Percentiles rank a stretch among this genome's conserved stretches.
phyloP scores from a whole-genome alignment of 2,329 filamentous ascomycete genomes.

The Aureobasidium subglaciale region DNA sequence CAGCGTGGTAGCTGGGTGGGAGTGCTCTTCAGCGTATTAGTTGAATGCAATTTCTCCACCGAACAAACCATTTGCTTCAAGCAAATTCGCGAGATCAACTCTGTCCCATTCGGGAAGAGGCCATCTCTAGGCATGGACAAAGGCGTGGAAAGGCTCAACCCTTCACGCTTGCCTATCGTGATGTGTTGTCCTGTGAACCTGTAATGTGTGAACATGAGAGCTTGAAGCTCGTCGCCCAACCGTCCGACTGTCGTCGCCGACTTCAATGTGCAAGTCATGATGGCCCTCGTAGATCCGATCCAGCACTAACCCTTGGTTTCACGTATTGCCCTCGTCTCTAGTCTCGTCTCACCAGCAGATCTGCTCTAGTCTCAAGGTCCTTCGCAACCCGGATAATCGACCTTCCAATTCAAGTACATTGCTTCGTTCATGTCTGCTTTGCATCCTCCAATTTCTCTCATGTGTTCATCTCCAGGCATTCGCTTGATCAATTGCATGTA shows the following conservation, averaged over 20 bases:
- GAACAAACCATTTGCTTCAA: slow-evolving; percentile 12
- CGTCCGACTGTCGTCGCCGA: background rate
- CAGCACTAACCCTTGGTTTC: too few relatives aligned
- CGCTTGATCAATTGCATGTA: too few relatives aligned
- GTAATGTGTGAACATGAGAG: background rate
- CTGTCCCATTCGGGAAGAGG: slow-evolving; percentile 5
- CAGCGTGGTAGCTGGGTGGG: slow-evolving; percentile 14
- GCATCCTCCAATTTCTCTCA: too few relatives aligned
- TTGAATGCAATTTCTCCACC: slow-evolving; percentile 15
- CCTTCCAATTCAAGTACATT: too few relatives aligned
- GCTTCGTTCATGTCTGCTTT: too few relatives aligned
- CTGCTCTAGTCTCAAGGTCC: too few relatives aligned
- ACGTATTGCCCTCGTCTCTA: background rate
- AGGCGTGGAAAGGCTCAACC: slow-evolving; percentile 10
- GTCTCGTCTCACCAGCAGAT: background rate
- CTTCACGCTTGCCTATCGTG: slow-evolving; percentile 6
- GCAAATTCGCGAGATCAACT: slow-evolving; percentile 13
- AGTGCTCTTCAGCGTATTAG: slow-evolving; percentile 14
- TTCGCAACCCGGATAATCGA: too few relatives aligned
- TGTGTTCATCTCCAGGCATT: too few relatives aligned
- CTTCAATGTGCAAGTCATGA: background rate
- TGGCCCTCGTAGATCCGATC: background rate
- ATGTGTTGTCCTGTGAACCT: background rate
- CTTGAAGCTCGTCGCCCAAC: background rate
- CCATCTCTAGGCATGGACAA: slow-evolving; percentile 9